Evolutionary conservation across 768 basidiomycete species (phyloP).

Genomic region (Heimioporus sp.): DNA sequence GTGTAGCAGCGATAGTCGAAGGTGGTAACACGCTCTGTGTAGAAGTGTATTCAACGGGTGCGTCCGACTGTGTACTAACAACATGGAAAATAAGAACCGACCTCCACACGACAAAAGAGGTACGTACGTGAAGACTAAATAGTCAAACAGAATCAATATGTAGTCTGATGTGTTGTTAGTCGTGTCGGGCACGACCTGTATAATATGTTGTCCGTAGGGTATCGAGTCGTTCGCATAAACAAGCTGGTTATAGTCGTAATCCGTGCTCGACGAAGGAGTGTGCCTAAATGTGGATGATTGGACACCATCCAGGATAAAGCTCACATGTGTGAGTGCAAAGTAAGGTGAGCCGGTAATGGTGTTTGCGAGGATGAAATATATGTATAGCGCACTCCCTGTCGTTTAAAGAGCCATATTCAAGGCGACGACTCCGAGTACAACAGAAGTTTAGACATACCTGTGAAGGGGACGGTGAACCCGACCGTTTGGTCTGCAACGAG

Average conservation of each 20-base stretch:
- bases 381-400: conserved; percentile 13
- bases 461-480: conserved; percentile 6
- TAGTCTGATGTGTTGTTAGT: neutral
- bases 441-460: neutral
- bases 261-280: neutral
- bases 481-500: neutral
- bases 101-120: neutral
- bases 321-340: neutral
- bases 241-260: conserved; percentile 9
- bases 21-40: no score
- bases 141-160: conserved; percentile 15
- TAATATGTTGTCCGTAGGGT: neutral
- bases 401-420: neutral
- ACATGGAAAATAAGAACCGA: no score
- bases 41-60: no score
- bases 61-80: neutral
- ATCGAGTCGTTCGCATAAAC: conserved; percentile 12
- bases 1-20: no score
- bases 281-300: neutral
- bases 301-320: conserved; percentile 7
- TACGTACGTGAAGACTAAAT: conserved; percentile 15
- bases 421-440: neutral
- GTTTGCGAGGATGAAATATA: conserved; percentile 16
- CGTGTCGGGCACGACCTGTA: conserved; percentile 1
- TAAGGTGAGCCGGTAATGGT: neutral